These are phyloP conservation scores for Pythium myriotylum DNA, from an alignment of 352 stramenopile species.

Conservation along the genomic window DNA sequence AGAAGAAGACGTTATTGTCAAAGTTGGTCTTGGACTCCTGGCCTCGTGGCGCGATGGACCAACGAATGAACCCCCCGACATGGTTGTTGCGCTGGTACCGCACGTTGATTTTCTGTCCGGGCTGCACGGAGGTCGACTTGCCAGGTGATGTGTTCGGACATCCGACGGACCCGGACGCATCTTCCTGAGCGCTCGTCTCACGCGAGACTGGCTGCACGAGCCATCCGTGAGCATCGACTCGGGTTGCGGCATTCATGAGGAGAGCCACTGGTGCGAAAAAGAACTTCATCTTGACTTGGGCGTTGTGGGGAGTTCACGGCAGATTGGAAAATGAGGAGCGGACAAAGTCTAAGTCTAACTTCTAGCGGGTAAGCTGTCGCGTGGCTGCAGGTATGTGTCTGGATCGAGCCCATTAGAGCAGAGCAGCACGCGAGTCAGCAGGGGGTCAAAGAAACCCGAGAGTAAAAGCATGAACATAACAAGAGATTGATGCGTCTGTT, in stretches of 20 bases:
- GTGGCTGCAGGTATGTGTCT: too few species aligned
- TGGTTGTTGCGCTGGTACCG: constrained; percentile 39
- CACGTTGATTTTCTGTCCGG: constrained; percentile 29
- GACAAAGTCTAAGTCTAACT: too few species aligned
- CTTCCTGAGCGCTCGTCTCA: constrained; percentile 9
- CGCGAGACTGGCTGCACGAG: constrained; percentile 17
- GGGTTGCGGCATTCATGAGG: neutral
- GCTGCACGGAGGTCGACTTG: constrained; percentile 17
- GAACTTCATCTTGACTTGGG: constrained; percentile 1
- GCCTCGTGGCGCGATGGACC: constrained; percentile 24
- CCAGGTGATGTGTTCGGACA: constrained; percentile 23
- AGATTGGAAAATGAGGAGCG: constrained; percentile 6
- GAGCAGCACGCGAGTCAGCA: too few species aligned
- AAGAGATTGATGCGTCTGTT: too few species aligned
- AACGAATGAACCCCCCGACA: constrained; percentile 36
- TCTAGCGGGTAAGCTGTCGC: too few species aligned
- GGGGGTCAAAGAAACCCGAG: too few species aligned
- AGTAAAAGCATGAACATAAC: too few species aligned
- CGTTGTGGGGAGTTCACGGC: neutral
- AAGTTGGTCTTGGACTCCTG: constrained; percentile 28
- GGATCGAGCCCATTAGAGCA: too few species aligned
- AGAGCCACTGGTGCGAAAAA: neutral
- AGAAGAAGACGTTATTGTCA: constrained; percentile 30
- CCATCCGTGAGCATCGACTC: constrained; percentile 7
- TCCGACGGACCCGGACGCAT: constrained; percentile 12